Conservation (phyloP, 768 basidiomycete genomes). For the Auricularia auricula-judae region DNA sequence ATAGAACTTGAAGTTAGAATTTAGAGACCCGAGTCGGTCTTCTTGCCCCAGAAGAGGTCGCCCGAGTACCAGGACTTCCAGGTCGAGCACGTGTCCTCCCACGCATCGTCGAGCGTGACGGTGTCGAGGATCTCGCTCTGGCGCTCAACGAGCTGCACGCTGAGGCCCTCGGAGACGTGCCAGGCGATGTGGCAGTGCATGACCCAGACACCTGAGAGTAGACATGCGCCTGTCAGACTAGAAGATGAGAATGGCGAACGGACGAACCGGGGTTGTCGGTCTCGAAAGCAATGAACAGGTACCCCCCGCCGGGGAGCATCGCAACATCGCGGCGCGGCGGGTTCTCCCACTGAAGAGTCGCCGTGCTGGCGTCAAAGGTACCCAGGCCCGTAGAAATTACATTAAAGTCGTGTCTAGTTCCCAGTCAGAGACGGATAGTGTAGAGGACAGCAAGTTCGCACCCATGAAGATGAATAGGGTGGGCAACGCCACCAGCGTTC, state of each 20-base stretch:
- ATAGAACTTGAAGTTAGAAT: no score
- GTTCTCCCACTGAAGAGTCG: background rate
- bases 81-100: background rate
- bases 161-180: constrained; percentile 4
- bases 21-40: background rate
- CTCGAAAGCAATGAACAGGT: background rate
- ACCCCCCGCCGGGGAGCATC: constrained; percentile 4
- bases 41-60: background rate
- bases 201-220: background rate
- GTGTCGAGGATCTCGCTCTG: background rate
- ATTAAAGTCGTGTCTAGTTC: background rate
- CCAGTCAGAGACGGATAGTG: background rate
- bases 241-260: no score
- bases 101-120: background rate
- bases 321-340: constrained; percentile 4
- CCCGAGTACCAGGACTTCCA: background rate
- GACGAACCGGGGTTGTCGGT: constrained; percentile 3
- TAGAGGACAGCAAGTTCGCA: constrained; percentile 10
- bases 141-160: background rate
- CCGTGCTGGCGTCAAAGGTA: background rate
- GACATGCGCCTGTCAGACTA: no score
- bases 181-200: constrained; percentile 6
- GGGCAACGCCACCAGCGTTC: background rate
- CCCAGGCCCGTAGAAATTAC: background rate
- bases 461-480: constrained; percentile 24